Evolutionary conservation across 441 rosid species (phyloP).

Genomic region (Corymbia citriodora): DNA sequence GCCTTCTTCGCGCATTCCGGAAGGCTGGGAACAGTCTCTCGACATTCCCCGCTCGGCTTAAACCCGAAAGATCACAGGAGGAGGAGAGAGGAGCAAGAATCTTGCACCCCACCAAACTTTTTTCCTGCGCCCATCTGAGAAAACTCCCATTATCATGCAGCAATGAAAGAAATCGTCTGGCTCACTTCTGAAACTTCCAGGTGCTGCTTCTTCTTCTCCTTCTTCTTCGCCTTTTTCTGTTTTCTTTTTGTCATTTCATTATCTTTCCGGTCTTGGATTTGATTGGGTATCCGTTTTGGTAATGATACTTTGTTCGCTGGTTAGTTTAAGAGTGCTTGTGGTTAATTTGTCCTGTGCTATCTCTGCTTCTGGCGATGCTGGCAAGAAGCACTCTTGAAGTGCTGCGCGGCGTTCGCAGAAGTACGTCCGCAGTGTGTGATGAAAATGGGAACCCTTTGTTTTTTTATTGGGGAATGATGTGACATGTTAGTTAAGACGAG

Average conservation of each 20-base stretch:
- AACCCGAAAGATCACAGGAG: neutral
- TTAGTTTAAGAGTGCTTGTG: neutral
- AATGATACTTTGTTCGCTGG: neutral
- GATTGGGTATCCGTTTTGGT: neutral
- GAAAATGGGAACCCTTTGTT: neutral
- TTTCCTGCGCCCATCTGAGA: neutral
- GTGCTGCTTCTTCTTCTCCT: constrained; percentile 12
- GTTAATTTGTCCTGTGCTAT: neutral
- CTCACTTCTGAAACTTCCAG: constrained; percentile 98
- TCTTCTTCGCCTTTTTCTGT: neutral
- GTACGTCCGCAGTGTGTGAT: neutral
- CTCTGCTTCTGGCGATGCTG: neutral
- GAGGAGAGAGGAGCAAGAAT: neutral
- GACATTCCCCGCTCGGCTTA: no score
- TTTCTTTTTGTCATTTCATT: neutral
- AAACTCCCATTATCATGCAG: neutral
- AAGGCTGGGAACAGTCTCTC: neutral
- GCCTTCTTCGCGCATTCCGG: neutral
- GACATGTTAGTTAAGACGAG: neutral
- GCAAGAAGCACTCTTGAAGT: neutral
- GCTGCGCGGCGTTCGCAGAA: neutral
- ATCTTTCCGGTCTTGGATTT: neutral
- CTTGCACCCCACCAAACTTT: neutral
- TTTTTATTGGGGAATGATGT: neutral
- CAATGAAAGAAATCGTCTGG: constrained; percentile 82